phyloP scores from a whole-genome alignment of 1,284 basidiomycete genomes.

The Leccinum variabile region DNA sequence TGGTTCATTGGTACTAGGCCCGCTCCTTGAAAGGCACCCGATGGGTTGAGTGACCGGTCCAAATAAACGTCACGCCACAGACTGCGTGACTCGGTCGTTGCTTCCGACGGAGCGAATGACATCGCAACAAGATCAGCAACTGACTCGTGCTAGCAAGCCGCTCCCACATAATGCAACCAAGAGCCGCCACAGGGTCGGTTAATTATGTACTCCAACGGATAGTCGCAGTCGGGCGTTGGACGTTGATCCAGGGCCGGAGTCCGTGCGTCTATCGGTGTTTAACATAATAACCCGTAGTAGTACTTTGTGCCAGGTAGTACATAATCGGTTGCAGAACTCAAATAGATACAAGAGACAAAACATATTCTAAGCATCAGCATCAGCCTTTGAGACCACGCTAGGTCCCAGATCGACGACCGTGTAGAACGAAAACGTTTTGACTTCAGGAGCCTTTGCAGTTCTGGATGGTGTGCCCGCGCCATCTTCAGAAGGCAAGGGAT shows the following conservation, averaged over 20 bases:
- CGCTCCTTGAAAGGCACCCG: background rate
- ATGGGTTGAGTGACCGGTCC: background rate
- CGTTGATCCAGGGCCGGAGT: background rate
- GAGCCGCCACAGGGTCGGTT: background rate
- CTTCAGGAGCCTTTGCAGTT: constrained; percentile 53
- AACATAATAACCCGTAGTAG: background rate
- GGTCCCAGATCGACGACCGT: constrained; percentile 76
- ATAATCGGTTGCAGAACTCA: background rate
- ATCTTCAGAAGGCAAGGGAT: constrained; percentile 63
- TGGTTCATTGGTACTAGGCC: background rate
- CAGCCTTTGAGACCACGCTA: constrained; percentile 57
- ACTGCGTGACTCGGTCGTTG: background rate
- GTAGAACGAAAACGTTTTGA: constrained; percentile 86
- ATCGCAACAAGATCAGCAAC: background rate
- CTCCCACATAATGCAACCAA: background rate
- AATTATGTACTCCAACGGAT: background rate
- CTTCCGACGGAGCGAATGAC: background rate
- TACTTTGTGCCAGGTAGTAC: background rate
- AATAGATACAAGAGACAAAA: constrained; percentile 5
- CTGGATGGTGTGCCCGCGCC: constrained; percentile 51
- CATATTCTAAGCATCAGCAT: constrained; percentile 27
- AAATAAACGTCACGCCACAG: background rate
- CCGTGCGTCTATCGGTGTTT: background rate
- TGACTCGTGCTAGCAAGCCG: background rate
- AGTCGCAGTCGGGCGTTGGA: background rate